Base-by-base conservation (phyloP, 345 rosid genomes). In the Aquilaria yunnanensis region DNA sequence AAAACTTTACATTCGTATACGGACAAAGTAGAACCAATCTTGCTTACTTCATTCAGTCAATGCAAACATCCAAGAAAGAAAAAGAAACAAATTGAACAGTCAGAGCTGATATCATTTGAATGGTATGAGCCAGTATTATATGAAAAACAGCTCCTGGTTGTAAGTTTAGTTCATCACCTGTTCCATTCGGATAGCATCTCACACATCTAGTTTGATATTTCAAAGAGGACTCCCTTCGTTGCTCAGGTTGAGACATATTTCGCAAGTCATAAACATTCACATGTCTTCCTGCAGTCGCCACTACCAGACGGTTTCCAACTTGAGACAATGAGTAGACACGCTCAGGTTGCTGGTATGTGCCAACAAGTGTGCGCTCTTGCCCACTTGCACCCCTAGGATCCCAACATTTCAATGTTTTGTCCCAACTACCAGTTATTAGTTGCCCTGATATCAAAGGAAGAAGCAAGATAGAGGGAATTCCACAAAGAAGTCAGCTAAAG, bases 331-430 rank as follows among this genome's bases (percentile, higher is more conserved):
- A 93, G 80, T 93, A 86, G 57, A 93, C 97, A 67, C 98, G 96
- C 75, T 93, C 97, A 49, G 96, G 97, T 69, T 93, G 97, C 49
- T 69, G 76, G 68, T 90, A 93, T 51, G 94, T 81, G 59, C 96
- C 98, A 8, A 93, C 88, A 57, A 88, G 87, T 60, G 94, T 84
- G 12, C 80, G 83, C 34, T 93, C 94, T 64, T 80, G 84, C 32
- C 97, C 98, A 78, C 92, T 90, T 60, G 96, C 87, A 59, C 95
- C 97, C 77, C 98, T 83, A 47, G 97, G 98, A 76, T 93, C 98
- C 97, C 98, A 93, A 62, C 92, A 90, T 73, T 90, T 93, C 54
- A 93, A 56, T 14, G 94, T 90, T 75, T 80, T 93, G 70, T 93
- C 98, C 98, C 97, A 93, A 73, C 96, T 84, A 66, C 98, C 98